phyloP scores from a whole-genome alignment of 1,284 basidiomycete species.

The Athelia psychrophila region DNA sequence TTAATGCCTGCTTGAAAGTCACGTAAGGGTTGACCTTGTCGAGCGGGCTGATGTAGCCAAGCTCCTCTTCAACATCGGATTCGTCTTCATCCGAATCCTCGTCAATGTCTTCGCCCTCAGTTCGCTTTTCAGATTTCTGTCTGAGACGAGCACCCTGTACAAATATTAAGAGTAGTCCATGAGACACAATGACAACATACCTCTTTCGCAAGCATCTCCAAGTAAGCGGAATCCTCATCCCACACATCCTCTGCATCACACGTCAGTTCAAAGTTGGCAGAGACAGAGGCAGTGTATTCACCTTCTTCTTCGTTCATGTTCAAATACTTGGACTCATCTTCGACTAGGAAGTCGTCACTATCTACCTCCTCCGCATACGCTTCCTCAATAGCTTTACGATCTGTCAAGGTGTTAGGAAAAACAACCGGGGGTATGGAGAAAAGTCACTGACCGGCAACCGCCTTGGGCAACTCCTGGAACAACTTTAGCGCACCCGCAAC shows the following conservation, averaged over 20 bases:
- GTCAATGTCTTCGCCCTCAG: conserved; percentile 44
- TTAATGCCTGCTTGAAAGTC: conserved; percentile 72
- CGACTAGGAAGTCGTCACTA: conserved; percentile 59
- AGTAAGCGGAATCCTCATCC: conserved; percentile 81
- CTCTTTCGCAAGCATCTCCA: conserved; percentile 80
- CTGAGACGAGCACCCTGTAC: conserved; percentile 66
- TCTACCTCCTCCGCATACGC: conserved; percentile 54
- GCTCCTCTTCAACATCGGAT: conserved; percentile 69
- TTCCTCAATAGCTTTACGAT: conserved; percentile 65
- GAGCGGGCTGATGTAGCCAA: conserved; percentile 77
- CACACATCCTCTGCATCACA: conserved; percentile 65
- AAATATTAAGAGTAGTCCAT: conserved; percentile 5
- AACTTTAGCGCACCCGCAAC: conserved; percentile 66
- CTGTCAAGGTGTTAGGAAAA: conserved; percentile 30
- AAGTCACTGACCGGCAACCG: conserved; percentile 62
- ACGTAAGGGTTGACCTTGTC: conserved; percentile 71
- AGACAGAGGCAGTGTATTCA: conserved; percentile 23
- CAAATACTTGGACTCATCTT: conserved; percentile 49
- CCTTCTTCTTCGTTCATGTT: conserved; percentile 76
- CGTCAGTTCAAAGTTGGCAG: conserved; percentile 5
- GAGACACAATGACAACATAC: conserved; percentile 32
- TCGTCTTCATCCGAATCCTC: conserved; percentile 52
- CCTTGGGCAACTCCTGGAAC: conserved; percentile 74
- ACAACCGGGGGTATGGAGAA: conserved; percentile 2
- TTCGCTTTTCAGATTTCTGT: conserved; percentile 49